Base-by-base conservation (phyloP, 2,329 filamentous ascomycete species). In the Calonectria honghensis region DNA sequence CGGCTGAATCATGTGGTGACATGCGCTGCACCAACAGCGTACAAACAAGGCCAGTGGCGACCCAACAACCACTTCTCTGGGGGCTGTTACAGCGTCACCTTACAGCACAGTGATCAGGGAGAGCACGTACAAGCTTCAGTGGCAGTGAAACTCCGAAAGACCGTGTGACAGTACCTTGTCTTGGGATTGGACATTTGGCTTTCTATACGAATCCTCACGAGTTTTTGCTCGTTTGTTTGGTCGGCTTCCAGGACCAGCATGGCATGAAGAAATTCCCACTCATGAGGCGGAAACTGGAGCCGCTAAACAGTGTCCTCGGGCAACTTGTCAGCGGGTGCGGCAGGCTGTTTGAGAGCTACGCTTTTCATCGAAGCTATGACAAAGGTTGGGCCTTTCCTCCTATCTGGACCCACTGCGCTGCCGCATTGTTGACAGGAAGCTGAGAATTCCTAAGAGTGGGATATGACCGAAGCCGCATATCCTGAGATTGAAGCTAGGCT, bases 291-390 rank as follows among this genome's bases (percentile, higher is more conserved):
- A 31, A 29, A 18, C 48, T 48, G 48, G 68, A 65, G 59, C 57
- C 48, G 68, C 59, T 50, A 65, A 63, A 37, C 29, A 66, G 39
- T 32, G 29, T 50, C 57, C 37, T 51, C 37, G 32, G 29, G 20
- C 20, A 37, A 48, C 68, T 52, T 63, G 57, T 5, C 57, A 63
- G 39, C 37, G 24, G 14, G 31, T 51, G 32, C 52, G 48, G 52
- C 69, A 66, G 51, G 68, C 63, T 54, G 68, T 73, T 70, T 31
- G 54, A 72, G 75, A 74, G 61, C 73, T 41, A 72, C 61, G 68
- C 73, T 77, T 74, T 67, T 61, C 67, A 66, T 67, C 54, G 48
- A 76, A 70, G 50, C 68, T 75, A 61, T 65, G 68, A 77, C 72
- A 75, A 16, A 57, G 57, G 68, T 52, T 35, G 52, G 59, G 39